These are phyloP conservation scores for Microascus cirrosus DNA, from an alignment of 2,329 filamentous ascomycete species.

Conservation along the genomic window DNA sequence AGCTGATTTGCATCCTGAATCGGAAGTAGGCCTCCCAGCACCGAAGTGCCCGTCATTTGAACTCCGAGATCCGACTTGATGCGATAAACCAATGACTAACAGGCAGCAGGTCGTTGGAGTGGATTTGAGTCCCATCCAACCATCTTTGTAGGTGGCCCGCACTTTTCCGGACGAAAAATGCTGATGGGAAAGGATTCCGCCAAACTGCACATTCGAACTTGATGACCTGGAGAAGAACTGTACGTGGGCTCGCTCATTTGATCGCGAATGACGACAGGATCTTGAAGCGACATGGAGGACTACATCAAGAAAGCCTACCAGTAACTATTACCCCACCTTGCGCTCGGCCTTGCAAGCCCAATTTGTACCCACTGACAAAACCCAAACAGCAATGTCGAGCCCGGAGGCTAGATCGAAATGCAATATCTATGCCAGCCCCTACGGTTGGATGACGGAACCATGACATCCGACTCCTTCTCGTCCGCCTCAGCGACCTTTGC, in stretches of 20 bases:
- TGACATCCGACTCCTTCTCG: slow-evolving; percentile 13
- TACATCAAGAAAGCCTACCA: neutral
- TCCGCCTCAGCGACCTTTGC: slow-evolving; percentile 15
- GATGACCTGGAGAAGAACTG: slow-evolving; percentile 44
- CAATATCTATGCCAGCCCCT: slow-evolving; percentile 27
- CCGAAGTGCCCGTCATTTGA: too few relatives aligned
- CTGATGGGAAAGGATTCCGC: slow-evolving; percentile 29
- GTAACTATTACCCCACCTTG: slow-evolving; percentile 13
- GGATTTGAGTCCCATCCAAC: slow-evolving; percentile 30
- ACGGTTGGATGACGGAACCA: slow-evolving; percentile 17
- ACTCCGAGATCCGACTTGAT: neutral
- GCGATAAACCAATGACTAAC: neutral
- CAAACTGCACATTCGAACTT: slow-evolving; percentile 51
- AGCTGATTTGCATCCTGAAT: slow-evolving; percentile 14
- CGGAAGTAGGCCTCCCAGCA: slow-evolving; percentile 7
- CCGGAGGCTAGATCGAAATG: slow-evolving; percentile 35
- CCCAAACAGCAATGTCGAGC: slow-evolving; percentile 36
- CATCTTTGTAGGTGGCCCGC: slow-evolving; percentile 16
- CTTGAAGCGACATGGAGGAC: neutral
- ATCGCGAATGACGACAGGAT: slow-evolving; percentile 37
- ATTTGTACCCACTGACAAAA: slow-evolving; percentile 41
- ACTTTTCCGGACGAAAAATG: neutral
- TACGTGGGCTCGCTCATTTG: slow-evolving; percentile 38
- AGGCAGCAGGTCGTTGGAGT: slow-evolving; percentile 17
- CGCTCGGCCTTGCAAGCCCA: too few relatives aligned